A percentile compares a stretch with the other conserved stretches of the same genome.
Evolutionary conservation across 2,329 filamentous ascomycete species (phyloP).

Genomic region (Xylaria sp.): DNA sequence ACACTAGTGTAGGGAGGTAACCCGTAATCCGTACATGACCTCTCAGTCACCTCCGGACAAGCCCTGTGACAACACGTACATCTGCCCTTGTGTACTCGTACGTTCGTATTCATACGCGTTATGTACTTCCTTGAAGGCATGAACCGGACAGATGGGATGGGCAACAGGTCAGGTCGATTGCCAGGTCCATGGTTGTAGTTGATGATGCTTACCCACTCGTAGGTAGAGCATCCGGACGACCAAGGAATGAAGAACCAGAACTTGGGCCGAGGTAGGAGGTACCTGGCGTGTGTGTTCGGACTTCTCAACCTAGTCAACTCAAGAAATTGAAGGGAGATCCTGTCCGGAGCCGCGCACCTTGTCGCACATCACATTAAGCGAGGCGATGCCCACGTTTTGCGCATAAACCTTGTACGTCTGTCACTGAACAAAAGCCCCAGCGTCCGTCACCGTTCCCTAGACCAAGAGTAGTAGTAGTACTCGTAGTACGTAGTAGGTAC

Average conservation of each 20-base stretch:
- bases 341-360: slow-evolving; percentile 36
- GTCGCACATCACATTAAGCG: slow-evolving; percentile 39
- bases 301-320: no score
- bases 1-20: no score
- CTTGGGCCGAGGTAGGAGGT: no score
- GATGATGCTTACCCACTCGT: no score
- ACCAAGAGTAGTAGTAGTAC: slow-evolving; percentile 50
- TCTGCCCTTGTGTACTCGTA: not conserved
- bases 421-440: slow-evolving; percentile 37
- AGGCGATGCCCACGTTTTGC: slow-evolving; percentile 34
- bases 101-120: no score
- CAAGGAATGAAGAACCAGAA: no score
- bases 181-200: no score
- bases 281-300: no score
- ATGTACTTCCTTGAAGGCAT: not conserved
- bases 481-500: slow-evolving; percentile 33
- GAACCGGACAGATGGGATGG: not conserved
- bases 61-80: not conserved
- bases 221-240: no score
- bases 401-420: slow-evolving; percentile 11
- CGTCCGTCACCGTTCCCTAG: slow-evolving; percentile 58
- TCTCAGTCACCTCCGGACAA: not conserved
- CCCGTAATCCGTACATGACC: not conserved
- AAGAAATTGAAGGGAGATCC: slow-evolving; percentile 43
- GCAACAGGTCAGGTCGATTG: not conserved